Evolutionary conservation across 2,329 filamentous ascomycete genomes (phyloP), one percentile per base, ranked within the genome.

Genomic region (Chaetoscypha palmicola): DNA sequence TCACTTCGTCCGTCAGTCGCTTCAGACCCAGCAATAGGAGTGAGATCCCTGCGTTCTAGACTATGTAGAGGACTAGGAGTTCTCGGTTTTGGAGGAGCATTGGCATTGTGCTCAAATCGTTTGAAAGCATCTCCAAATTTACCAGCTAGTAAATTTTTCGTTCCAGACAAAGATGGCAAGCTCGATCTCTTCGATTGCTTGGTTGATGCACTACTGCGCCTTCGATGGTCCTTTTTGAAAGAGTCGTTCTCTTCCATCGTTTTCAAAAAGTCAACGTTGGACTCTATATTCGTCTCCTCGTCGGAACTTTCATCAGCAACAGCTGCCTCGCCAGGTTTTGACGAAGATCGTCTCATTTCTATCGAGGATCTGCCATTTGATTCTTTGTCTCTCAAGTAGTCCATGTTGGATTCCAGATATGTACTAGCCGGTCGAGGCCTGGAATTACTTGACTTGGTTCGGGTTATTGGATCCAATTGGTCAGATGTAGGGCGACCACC

Each of bases 101-200:
- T 55, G 54, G 48, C 34, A 51, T 57, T 58, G 23, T 55, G 73
- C 63, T 98, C 92, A 55, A 97, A 97, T 4, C 85, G 77, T 59
- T 91, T 88, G 67, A 97, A 96, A 2, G 91, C 90, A 57, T 96
- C 90, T 1, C 90, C 88, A 62, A 97, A 96, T 55, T 84, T 88
- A 19, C 89, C 86, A 4, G 81, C 83, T n/a, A 96, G 71, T 28
- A 94, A 79, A 45, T 79, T 86, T 64, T 92, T 94, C 20, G 84
- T 85, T 30, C 79, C 80, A 5, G 83, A 79, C 14, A 87, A 66
- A 0, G 83, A 77, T 10, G 77, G 74, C 50, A 94, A 66, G 62
- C 86, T 92, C 1, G 81, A 73, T 9, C 86, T 77, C 62, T 94
- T 94, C 36, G 68, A 82, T 19, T 70, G 67, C 38, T 72, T 54